phyloP scores from a whole-genome alignment of 768 basidiomycete species.

The Calocybe indica region DNA sequence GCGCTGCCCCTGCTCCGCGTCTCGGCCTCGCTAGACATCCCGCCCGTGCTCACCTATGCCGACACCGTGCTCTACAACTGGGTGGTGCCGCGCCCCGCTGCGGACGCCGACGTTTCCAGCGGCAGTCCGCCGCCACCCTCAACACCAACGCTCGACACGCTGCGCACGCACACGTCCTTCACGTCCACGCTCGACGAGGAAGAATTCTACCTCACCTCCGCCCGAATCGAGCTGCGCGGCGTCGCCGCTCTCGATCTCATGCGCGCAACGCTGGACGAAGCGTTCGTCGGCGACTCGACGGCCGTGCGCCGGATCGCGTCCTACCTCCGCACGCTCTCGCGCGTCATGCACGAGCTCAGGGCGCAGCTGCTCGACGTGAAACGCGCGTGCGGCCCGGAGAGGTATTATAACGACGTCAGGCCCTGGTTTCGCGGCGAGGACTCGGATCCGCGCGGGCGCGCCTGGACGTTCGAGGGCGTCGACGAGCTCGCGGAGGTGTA shows the following conservation, averaged over 20 bases:
- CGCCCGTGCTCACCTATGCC: constrained; percentile 86
- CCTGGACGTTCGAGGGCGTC: constrained; percentile 59
- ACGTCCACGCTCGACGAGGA: constrained; percentile 76
- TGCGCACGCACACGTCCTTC: constrained; percentile 65
- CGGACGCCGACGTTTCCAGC: constrained; percentile 90
- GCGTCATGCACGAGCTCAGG: constrained; percentile 59
- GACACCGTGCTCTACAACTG: constrained; percentile 92
- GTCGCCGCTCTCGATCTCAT: constrained; percentile 83
- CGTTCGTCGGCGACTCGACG: constrained; percentile 69
- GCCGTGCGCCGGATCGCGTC: constrained; percentile 55
- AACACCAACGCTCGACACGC: constrained; percentile 46
- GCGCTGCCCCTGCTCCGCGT: constrained; percentile 73
- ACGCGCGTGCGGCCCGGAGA: constrained; percentile 63
- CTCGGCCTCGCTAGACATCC: constrained; percentile 65
- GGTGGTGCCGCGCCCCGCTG: constrained; percentile 66
- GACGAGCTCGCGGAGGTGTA: constrained; percentile 35
- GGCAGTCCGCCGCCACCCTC: constrained; percentile 41
- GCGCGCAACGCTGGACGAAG: constrained; percentile 81
- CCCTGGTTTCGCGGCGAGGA: constrained; percentile 82
- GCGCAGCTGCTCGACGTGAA: constrained; percentile 57
- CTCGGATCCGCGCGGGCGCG: constrained; percentile 32
- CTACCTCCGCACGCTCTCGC: constrained; percentile 60
- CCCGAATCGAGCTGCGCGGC: constrained; percentile 82
- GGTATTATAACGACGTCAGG: constrained; percentile 66
- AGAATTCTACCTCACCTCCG: constrained; percentile 84